Evolutionary conservation across 306 rosid species (phyloP).

Genomic region (Malus sieversii): DNA sequence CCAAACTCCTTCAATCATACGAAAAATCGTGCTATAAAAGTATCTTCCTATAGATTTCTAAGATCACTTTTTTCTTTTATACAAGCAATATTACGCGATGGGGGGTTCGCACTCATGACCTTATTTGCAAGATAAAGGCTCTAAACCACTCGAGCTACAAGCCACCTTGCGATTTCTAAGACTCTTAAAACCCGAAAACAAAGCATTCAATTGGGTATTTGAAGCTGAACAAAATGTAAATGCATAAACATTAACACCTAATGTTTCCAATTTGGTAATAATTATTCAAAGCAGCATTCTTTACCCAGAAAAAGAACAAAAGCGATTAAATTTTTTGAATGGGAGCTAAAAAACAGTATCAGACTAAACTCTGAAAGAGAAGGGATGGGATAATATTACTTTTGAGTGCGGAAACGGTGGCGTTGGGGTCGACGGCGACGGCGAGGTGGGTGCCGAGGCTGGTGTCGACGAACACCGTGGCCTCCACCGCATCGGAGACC

Average conservation of each 20-base stretch:
- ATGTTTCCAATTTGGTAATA: not conserved
- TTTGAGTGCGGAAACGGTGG: constrained; percentile 59
- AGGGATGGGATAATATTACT: constrained; percentile 20
- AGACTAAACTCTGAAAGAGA: not conserved
- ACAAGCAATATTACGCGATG: not conserved
- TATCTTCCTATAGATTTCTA: not conserved
- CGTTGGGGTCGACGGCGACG: constrained; percentile 31
- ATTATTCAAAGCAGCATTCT: not conserved
- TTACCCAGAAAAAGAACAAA: not conserved
- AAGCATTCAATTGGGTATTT: not conserved
- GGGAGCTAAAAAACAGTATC: not conserved
- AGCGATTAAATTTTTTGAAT: not conserved
- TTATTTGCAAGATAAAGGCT: too few species aligned
- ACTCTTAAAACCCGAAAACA: not conserved
- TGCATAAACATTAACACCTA: not conserved
- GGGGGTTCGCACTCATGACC: not conserved
- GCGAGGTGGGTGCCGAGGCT: constrained; percentile 66
- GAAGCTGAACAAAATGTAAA: not conserved
- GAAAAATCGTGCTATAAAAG: not conserved
- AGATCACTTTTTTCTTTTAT: not conserved
- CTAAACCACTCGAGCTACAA: not conserved
- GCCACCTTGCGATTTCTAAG: not conserved
- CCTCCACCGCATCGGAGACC: constrained; percentile 7
- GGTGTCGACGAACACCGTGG: constrained; percentile 54
- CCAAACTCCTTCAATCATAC: not conserved